A percentile compares a stretch with the other conserved stretches of the same genome.
phyloP scores from a whole-genome alignment of 805 yeast genomes.

The Yarrowia phangngaensis region DNA sequence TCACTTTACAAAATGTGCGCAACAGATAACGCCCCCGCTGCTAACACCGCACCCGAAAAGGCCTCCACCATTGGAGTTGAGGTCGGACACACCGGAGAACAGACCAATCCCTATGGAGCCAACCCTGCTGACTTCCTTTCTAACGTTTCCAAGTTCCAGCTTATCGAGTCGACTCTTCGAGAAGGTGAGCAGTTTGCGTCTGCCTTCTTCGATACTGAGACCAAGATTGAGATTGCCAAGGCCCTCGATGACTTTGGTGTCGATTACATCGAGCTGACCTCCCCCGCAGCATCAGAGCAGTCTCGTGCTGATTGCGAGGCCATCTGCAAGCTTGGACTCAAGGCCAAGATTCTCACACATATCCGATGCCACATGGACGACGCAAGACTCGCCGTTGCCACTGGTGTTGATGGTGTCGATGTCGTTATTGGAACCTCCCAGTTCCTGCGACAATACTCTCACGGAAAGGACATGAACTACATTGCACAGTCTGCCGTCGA shows the following conservation, averaged over 20 bases:
- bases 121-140: slow-evolving; percentile 90
- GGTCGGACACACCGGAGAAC: slow-evolving; percentile 26
- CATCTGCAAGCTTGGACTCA: slow-evolving; percentile 92
- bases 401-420: slow-evolving; percentile 99
- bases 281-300: slow-evolving; percentile 97
- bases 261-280: slow-evolving; percentile 94
- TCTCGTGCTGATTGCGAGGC: slow-evolving; percentile 93
- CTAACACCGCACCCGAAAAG: slow-evolving; percentile 14
- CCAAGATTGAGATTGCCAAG: slow-evolving; percentile 93
- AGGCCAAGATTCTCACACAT: slow-evolving; percentile 92
- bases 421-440: slow-evolving; percentile 97
- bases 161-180: slow-evolving; percentile 92
- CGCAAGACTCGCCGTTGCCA: slow-evolving; percentile 93
- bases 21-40: slow-evolving; percentile 26
- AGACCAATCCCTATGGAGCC: slow-evolving; percentile 83
- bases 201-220: slow-evolving; percentile 90
- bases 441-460: slow-evolving; percentile 88
- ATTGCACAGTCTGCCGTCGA: slow-evolving; percentile 94
- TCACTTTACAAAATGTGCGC: slow-evolving; percentile 24
- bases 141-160: slow-evolving; percentile 81
- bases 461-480: slow-evolving; percentile 98
- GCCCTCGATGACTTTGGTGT: slow-evolving; percentile 97
- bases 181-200: slow-evolving; percentile 99
- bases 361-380: slow-evolving; percentile 99
- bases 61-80: slow-evolving; percentile 22